Conservation (phyloP, 352 stramenopile genomes). For the Phytophthora fragariaefolia region DNA sequence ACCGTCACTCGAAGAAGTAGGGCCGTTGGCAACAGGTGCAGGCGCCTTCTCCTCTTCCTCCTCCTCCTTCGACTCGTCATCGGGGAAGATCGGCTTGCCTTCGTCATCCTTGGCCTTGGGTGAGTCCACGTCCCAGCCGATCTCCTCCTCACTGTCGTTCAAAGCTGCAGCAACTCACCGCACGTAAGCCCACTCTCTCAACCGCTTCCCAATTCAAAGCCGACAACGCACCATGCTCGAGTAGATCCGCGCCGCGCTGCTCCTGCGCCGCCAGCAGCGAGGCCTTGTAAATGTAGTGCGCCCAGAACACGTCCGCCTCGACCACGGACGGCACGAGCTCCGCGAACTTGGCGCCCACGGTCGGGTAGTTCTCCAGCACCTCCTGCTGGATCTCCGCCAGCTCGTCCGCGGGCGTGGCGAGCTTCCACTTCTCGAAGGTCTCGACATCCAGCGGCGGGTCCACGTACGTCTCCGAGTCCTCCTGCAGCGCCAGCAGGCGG, state of each 20-base stretch:
- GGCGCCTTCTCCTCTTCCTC: conserved; percentile 39
- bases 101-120: conserved; percentile 50
- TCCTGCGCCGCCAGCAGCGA: conserved; percentile 73
- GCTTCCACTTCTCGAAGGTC: conserved; percentile 74
- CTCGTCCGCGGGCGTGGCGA: conserved; percentile 38
- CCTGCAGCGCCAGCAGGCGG: conserved; percentile 64
- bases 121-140: conserved; percentile 73
- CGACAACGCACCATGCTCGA: conserved; percentile 59
- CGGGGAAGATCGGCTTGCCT: conserved; percentile 46
- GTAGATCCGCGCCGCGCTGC: conserved; percentile 61
- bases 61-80: conserved; percentile 55
- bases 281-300: conserved; percentile 80
- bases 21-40: conserved; percentile 15
- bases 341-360: conserved; percentile 56
- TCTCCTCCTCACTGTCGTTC: conserved; percentile 74
- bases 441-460: conserved; percentile 60
- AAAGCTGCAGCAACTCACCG: conserved; percentile 39
- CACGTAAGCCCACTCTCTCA: conserved; percentile 6
- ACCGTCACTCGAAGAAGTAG: conserved; percentile 57
- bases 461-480: conserved; percentile 70
- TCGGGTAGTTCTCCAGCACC: conserved; percentile 70
- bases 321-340: conserved; percentile 67
- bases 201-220: not conserved
- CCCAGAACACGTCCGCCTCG: conserved; percentile 63
- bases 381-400: conserved; percentile 54